phyloP scores from a whole-genome alignment of 148 eudicot genomes.

The Silene uniflora region DNA sequence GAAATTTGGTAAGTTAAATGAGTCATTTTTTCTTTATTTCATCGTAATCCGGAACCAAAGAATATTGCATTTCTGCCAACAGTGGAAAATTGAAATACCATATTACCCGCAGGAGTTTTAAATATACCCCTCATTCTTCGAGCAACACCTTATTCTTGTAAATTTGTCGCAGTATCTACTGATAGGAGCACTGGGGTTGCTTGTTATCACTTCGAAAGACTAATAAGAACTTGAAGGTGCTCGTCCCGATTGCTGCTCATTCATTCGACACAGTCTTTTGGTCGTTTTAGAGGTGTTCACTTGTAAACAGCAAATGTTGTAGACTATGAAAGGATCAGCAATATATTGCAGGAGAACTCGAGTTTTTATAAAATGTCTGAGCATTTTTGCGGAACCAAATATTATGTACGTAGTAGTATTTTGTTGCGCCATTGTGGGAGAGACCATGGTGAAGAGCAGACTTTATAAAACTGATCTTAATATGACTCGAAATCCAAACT shows the following conservation, averaged over 20 bases:
- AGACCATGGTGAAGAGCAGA: no score
- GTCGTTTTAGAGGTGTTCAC: not conserved
- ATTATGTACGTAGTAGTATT: no score
- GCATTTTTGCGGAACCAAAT: no score
- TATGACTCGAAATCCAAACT: no score
- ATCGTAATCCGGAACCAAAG: not conserved
- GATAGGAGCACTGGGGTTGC: slow-evolving; percentile 53
- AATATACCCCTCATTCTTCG: not conserved
- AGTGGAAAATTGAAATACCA: not conserved
- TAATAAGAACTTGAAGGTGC: slow-evolving; percentile 10
- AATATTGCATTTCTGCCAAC: not conserved
- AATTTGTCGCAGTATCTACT: slow-evolving; percentile 48
- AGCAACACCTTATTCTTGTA: slow-evolving; percentile 8
- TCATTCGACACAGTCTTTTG: slow-evolving; percentile 1
- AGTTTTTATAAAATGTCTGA: no score
- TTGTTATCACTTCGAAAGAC: slow-evolving; percentile 54
- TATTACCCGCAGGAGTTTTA: not conserved
- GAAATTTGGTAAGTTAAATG: not conserved
- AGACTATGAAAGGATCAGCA: not conserved
- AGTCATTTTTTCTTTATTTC: no score
- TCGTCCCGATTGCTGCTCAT: not conserved
- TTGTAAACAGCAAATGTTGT: not conserved
- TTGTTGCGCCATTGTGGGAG: no score
- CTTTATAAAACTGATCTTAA: no score
- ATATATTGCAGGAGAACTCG: not conserved